These are phyloP conservation scores for Saccharomyces hybrid DNA, from an alignment of 1,139 yeast species.

Conservation along the genomic window DNA sequence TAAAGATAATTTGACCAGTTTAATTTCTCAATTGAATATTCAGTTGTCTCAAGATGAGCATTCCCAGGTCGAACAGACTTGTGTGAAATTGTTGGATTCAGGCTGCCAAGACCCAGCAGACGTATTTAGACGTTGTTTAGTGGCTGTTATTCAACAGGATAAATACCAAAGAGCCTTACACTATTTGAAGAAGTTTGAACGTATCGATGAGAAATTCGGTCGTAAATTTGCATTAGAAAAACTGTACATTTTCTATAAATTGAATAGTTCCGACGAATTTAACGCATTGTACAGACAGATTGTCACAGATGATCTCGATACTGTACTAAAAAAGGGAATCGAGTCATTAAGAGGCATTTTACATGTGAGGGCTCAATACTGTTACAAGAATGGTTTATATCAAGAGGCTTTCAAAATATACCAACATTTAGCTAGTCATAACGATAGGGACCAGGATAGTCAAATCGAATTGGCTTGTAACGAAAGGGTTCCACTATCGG, in stretches of 20 bases:
- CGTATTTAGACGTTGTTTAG: slow-evolving; percentile 48
- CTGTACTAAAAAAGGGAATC: slow-evolving; percentile 10
- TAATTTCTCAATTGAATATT: slow-evolving; percentile 42
- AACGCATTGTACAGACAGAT: slow-evolving; percentile 36
- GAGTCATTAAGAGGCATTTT: slow-evolving; percentile 44
- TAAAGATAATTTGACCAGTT: slow-evolving; percentile 34
- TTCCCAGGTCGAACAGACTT: slow-evolving; percentile 40
- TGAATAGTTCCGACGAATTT: slow-evolving; percentile 42
- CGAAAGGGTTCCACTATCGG: slow-evolving; percentile 26
- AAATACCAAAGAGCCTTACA: slow-evolving; percentile 51
- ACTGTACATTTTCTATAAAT: slow-evolving; percentile 65
- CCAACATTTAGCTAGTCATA: slow-evolving; percentile 37
- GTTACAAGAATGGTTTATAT: slow-evolving; percentile 59
- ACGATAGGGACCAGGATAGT: slow-evolving; percentile 28
- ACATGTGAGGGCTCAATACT: slow-evolving; percentile 79
- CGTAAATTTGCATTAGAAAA: slow-evolving; percentile 44
- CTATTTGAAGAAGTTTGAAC: slow-evolving; percentile 39
- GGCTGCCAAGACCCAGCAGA: slow-evolving; percentile 39
- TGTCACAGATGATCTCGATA: slow-evolving; percentile 26
- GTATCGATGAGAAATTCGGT: slow-evolving; percentile 32
- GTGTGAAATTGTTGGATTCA: slow-evolving; percentile 36
- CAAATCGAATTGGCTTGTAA: slow-evolving; percentile 47
- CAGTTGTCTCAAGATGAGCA: slow-evolving; percentile 42
- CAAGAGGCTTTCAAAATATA: slow-evolving; percentile 50
- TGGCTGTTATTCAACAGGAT: slow-evolving; percentile 68